Percentiles rank a stretch among this genome's conserved stretches.
phyloP scores from a whole-genome alignment of 2,329 filamentous ascomycete species.

The Aspergillus fijiensis region DNA sequence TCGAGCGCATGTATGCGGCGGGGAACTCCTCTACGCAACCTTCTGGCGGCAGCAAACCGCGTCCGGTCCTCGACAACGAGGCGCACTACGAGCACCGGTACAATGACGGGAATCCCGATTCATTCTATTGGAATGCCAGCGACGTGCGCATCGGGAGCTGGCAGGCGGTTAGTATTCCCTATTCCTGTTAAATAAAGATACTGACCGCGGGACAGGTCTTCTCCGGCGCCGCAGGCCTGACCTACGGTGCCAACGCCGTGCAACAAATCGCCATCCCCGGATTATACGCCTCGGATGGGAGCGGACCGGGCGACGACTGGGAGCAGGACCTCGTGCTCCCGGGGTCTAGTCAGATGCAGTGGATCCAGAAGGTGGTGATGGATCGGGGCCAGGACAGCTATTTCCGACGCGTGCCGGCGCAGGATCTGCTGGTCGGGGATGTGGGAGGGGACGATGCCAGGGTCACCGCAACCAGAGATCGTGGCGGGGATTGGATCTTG shows the following conservation, averaged over 20 bases:
- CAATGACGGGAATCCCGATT: neutral
- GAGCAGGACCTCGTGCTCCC: neutral
- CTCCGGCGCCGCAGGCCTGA: conserved; percentile 7
- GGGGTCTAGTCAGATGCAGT: conserved; percentile 8
- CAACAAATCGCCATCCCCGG: conserved; percentile 2
- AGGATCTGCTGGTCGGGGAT: conserved; percentile 6
- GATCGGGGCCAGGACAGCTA: conserved; percentile 1
- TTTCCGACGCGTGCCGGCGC: conserved; percentile 4
- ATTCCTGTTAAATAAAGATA: too few species aligned
- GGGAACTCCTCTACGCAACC: neutral
- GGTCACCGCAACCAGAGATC: conserved; percentile 3
- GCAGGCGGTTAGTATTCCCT: conserved; percentile 1
- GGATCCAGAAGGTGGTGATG: conserved; percentile 5
- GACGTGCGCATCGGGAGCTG: conserved; percentile 10
- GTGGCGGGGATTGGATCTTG: neutral
- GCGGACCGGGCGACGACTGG: conserved; percentile 2
- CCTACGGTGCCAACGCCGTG: conserved; percentile 7
- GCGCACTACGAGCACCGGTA: conserved; percentile 12
- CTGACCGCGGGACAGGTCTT: conserved; percentile 2
- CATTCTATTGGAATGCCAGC: conserved; percentile 9
- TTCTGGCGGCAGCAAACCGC: neutral
- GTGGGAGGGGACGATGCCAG: conserved; percentile 2
- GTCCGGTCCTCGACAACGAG: conserved; percentile 10
- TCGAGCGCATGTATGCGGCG: conserved; percentile 10
- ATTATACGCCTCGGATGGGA: neutral